Evolutionary conservation across 2,329 filamentous ascomycete genomes (phyloP), one percentile per base, ranked within the genome.

Genomic region (Tolypocladium nubicola): DNA sequence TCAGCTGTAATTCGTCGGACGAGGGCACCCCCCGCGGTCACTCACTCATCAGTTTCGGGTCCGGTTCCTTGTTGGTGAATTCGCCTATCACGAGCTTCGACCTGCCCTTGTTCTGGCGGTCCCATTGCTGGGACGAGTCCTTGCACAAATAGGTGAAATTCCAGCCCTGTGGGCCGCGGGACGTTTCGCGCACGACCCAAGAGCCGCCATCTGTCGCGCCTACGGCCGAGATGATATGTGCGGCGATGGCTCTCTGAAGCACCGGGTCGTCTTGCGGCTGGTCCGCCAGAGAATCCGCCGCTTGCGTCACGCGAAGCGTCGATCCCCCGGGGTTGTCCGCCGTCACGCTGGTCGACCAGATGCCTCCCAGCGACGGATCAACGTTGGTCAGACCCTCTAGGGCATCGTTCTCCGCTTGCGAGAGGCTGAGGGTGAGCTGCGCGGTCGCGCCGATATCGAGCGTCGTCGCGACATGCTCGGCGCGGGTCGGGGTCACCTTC

Each of bases 141-240:
- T 75, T 78, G 71, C 82, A 85, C 21, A 75, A 67, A 60, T 80
- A 84, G 3, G 72, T 75, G 56, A 84, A 77, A 1, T 71, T 73
- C 80, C 81, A 83, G 6, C 80, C 79, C 50, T 79, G 75, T 0
- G 73, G 60, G 9, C 66, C 71, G 16, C 75, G 70, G 30, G 75
- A 74, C 23, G 79, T 71, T 21, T 77, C 70, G 23, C 76, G 71
- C 35, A 78, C 66, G 2, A 63, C 65, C 81, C 81, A 84, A 0
- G 66, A 67, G 61, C 79, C 80, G 16, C 70, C 70, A 60, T 84
- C 81, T 4, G 74, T 70, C 9, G 67, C 66, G 30, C 75, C 69
- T 16, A 84, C 62, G 3, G 70, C 68, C 13, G 64, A 65, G 38
- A 77, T 68, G 59, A 85, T 76, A 55, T 78, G 72, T 61, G 76